Evolutionary conservation across 768 basidiomycete genomes (phyloP).

Genomic region (Coprinopsis sp.): DNA sequence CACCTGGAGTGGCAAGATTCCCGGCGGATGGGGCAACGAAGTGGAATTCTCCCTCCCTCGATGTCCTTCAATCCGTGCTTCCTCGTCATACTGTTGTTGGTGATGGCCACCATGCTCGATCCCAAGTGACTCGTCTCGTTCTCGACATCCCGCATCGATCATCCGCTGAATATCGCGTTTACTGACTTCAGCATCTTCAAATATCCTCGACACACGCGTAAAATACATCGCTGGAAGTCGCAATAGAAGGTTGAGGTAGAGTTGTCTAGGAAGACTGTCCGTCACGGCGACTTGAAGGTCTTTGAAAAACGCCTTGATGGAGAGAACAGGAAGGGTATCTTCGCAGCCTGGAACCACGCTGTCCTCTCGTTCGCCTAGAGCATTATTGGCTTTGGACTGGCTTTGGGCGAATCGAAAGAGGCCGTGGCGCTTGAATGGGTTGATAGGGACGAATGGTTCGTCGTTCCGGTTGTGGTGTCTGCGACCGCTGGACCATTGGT

Average conservation of each 20-base stretch:
- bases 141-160: constrained; percentile 26
- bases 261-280: constrained; percentile 38
- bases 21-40: too few species aligned
- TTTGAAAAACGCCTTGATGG: constrained; percentile 16
- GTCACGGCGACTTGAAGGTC: constrained; percentile 25
- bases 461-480: constrained; percentile 38
- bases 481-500: constrained; percentile 46
- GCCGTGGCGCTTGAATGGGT: constrained; percentile 43
- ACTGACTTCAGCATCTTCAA: constrained; percentile 75
- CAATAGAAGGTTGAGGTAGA: constrained; percentile 49
- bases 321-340: constrained; percentile 21
- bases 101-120: neutral
- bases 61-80: too few species aligned
- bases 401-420: constrained; percentile 17
- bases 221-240: constrained; percentile 79
- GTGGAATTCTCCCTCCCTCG: too few species aligned
- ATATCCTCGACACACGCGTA: constrained; percentile 69
- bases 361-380: too few species aligned
- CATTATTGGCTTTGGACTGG: too few species aligned
- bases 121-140: neutral
- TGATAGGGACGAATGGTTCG: constrained; percentile 52
- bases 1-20: too few species aligned
- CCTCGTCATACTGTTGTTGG: too few species aligned
- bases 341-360: too few species aligned
- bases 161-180: constrained; percentile 63